phyloP scores from a whole-genome alignment of 2,329 filamentous ascomycete genomes.

The Penicillium italicum region DNA sequence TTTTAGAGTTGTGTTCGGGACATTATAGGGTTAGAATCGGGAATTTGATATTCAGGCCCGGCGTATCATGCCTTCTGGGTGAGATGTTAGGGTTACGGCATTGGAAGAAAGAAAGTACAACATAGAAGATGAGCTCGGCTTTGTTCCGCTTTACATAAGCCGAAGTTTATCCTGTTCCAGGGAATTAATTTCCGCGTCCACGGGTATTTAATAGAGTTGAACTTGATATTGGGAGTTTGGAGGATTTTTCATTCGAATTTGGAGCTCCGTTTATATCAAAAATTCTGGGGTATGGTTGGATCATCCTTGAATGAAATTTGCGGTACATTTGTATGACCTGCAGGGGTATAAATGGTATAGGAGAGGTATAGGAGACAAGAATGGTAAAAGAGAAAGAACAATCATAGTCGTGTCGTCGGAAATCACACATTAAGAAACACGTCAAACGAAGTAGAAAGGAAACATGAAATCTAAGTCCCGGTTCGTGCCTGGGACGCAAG shows the following conservation, averaged over 20 bases:
- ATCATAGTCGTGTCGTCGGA: conserved; percentile 3
- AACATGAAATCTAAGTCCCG: neutral
- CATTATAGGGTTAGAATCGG: too few species aligned
- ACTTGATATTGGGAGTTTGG: neutral
- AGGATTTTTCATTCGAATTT: neutral
- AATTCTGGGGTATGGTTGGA: neutral
- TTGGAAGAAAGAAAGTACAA: too few species aligned
- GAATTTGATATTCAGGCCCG: too few species aligned
- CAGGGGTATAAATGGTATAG: neutral
- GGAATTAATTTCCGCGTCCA: neutral
- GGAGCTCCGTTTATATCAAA: neutral
- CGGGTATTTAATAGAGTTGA: neutral
- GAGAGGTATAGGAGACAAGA: neutral
- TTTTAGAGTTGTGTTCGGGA: too few species aligned
- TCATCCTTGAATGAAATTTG: neutral
- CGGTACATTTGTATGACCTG: neutral
- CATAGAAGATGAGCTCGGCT: too few species aligned
- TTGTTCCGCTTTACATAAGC: neutral
- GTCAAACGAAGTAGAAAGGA: neutral
- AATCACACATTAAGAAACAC: neutral
- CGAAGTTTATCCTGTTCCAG: neutral
- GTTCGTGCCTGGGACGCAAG: neutral
- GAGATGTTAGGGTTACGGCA: too few species aligned
- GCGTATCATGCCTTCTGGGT: too few species aligned
- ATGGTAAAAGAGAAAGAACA: neutral